Evolutionary conservation across 2,329 filamentous ascomycete species (phyloP).

Genomic region (Cladophialophora exuberans): DNA sequence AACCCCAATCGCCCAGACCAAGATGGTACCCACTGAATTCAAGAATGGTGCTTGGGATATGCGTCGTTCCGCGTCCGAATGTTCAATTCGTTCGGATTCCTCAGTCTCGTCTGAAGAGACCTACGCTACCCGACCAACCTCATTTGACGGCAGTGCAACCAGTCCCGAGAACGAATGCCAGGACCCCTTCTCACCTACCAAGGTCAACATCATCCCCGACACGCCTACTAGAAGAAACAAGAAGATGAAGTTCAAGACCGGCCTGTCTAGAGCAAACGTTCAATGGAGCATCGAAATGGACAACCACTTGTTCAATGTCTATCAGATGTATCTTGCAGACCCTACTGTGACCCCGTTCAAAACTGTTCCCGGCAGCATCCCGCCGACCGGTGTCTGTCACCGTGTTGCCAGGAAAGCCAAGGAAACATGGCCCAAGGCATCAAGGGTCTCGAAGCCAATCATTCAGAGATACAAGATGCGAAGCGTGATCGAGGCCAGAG

Average conservation of each 20-base stretch:
- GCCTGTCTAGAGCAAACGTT: constrained; percentile 33
- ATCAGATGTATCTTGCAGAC: constrained; percentile 67
- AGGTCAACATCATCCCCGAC: constrained; percentile 41
- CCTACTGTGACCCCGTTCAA: constrained; percentile 70
- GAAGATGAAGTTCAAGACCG: constrained; percentile 34
- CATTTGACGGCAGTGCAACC: constrained; percentile 62
- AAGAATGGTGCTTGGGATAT: constrained; percentile 42
- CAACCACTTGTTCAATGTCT: constrained; percentile 67
- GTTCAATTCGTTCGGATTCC: constrained; percentile 64
- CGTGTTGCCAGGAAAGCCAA: constrained; percentile 65
- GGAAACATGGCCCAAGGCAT: constrained; percentile 58
- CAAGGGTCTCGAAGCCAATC: constrained; percentile 35
- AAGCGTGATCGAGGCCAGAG: constrained; percentile 31
- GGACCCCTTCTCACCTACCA: constrained; percentile 57
- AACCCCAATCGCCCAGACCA: constrained; percentile 51
- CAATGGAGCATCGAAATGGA: constrained; percentile 67
- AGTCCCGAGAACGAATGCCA: constrained; percentile 63
- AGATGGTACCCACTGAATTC: constrained; percentile 40
- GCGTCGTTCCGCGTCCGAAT: constrained; percentile 60
- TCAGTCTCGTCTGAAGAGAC: constrained; percentile 62
- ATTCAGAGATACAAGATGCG: constrained; percentile 33
- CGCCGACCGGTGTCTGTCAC: constrained; percentile 66
- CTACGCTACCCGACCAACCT: constrained; percentile 56
- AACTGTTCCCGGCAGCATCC: constrained; percentile 65
- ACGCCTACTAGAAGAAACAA: constrained; percentile 42